These are phyloP conservation scores for Agaricus subrufescens DNA, from an alignment of 768 basidiomycete species.

Conservation along the genomic window DNA sequence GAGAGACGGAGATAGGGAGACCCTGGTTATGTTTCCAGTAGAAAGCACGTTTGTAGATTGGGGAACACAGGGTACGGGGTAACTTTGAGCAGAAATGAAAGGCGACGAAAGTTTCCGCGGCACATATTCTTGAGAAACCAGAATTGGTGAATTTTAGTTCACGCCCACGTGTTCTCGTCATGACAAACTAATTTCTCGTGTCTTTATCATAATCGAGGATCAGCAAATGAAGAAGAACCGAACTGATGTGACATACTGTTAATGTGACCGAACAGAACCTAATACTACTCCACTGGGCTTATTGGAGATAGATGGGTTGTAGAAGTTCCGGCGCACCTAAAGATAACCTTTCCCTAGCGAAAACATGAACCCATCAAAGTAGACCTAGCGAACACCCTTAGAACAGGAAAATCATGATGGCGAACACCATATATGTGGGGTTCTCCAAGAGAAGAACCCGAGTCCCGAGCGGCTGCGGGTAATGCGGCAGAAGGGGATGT, in stretches of 20 bases:
- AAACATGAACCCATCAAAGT: neutral
- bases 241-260: conserved; percentile 6
- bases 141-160: neutral
- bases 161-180: neutral
- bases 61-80: neutral
- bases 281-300: conserved; percentile 5
- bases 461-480: conserved; percentile 24
- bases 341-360: conserved; percentile 5
- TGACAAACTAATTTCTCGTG: neutral
- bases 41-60: neutral
- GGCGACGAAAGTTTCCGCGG: neutral
- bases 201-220: neutral
- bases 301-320: conserved; percentile 8
- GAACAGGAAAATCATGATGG: conserved; percentile 6
- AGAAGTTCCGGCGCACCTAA: neutral
- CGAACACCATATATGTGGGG: conserved; percentile 9
- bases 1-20: conserved; percentile 1
- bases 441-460: conserved; percentile 26
- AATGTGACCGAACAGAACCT: conserved; percentile 4
- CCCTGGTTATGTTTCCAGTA: neutral
- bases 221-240: neutral
- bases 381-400: conserved; percentile 6
- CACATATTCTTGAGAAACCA: neutral
- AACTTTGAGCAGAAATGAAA: neutral
- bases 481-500: conserved; percentile 24